phyloP scores from a whole-genome alignment of 1,139 yeast species.

The Kodamaea fungicola region DNA sequence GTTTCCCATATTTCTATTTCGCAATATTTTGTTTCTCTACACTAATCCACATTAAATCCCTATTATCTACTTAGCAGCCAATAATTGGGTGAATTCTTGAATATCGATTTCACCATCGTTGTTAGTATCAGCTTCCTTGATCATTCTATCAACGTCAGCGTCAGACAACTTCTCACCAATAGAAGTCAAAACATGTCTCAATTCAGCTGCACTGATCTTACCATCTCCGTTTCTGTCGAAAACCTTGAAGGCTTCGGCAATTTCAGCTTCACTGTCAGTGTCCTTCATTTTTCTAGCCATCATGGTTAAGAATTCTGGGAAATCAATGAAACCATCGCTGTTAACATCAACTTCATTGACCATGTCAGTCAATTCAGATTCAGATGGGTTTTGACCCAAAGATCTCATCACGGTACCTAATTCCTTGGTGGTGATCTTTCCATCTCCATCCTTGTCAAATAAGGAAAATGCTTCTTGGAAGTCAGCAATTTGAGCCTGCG shows the following conservation, averaged over 20 bases:
- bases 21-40: background rate
- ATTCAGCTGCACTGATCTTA: constrained; percentile 91
- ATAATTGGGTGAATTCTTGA: constrained; percentile 85
- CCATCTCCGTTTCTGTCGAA: constrained; percentile 95
- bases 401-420: constrained; percentile 98
- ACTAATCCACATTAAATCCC: no score
- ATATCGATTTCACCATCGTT: constrained; percentile 96
- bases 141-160: constrained; percentile 95
- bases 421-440: constrained; percentile 91
- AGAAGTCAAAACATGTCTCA: constrained; percentile 75
- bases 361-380: constrained; percentile 92
- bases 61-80: constrained; percentile 42
- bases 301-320: constrained; percentile 79
- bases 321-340: constrained; percentile 92
- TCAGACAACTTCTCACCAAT: constrained; percentile 71
- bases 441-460: constrained; percentile 95
- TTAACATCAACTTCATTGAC: constrained; percentile 95
- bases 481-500: constrained; percentile 94
- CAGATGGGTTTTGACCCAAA: constrained; percentile 94
- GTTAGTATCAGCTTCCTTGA: constrained; percentile 91
- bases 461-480: constrained; percentile 96
- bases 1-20: background rate
- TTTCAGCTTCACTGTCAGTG: constrained; percentile 94
- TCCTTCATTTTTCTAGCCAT: constrained; percentile 96
- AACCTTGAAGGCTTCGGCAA: constrained; percentile 95